These are phyloP conservation scores for Neurospora intermedia DNA, from an alignment of 495 filamentous ascomycete species.

Conservation along the genomic window DNA sequence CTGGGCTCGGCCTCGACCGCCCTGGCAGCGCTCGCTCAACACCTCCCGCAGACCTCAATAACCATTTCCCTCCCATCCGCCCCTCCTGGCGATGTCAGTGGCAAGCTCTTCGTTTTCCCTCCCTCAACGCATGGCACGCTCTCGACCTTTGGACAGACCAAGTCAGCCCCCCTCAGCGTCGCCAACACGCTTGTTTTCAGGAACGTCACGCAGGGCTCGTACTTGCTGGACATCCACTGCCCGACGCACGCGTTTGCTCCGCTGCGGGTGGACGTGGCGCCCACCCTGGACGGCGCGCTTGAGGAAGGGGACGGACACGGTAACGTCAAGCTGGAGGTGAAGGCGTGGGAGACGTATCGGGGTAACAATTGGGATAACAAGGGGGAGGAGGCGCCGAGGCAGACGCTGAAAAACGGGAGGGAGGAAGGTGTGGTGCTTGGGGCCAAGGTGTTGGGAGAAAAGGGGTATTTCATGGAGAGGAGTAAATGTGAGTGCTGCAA, in stretches of 20 bases:
- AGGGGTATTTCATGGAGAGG: conserved; percentile 65
- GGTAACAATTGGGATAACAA: conserved; percentile 81
- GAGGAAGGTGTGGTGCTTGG: conserved; percentile 37
- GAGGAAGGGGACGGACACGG: conserved; percentile 34
- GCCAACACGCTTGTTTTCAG: conserved; percentile 62
- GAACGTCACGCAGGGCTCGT: conserved; percentile 55
- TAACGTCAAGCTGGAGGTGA: conserved; percentile 34
- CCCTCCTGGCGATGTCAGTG: conserved; percentile 34
- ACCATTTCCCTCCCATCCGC: conserved; percentile 35
- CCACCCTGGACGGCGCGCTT: conserved; percentile 8
- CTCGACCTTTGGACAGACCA: conserved; percentile 35
- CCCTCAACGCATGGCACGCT: conserved; percentile 67
- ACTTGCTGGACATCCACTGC: conserved; percentile 70
- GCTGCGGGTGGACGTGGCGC: conserved; percentile 62
- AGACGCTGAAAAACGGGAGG: conserved; percentile 8
- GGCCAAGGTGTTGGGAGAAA: conserved; percentile 46
- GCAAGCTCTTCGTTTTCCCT: conserved; percentile 45
- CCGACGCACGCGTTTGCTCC: conserved; percentile 62
- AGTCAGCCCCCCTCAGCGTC: conserved; percentile 50
- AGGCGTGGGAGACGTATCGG: conserved; percentile 78
- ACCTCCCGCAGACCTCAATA: conserved; percentile 2
- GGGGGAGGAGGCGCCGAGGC: conserved; percentile 46
- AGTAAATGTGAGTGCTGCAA: conserved; percentile 49
- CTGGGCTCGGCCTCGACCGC: conserved; percentile 4
- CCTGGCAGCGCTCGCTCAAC: not conserved